Base-by-base conservation (phyloP, 2,329 filamentous ascomycete genomes). In the Fusarium hostae region DNA sequence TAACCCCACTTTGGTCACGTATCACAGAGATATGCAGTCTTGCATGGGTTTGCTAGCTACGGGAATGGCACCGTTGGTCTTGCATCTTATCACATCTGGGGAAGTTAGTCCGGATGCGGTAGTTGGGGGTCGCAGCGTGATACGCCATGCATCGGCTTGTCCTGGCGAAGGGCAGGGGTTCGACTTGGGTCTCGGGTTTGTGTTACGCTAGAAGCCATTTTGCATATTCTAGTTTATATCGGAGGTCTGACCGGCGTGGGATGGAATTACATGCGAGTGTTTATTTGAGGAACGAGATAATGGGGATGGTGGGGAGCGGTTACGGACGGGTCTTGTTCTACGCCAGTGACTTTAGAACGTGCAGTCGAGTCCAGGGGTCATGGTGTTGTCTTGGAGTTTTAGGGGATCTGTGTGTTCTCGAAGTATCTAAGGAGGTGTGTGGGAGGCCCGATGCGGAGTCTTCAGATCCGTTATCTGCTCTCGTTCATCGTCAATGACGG, bases 61-160 rank as follows among this genome's bases (percentile, higher is more conserved):
- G 69, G 69, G 55, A 72, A 70, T 50, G 68, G 34, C 59, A 62
- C 69, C 69, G 69, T 45, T 62, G 55, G 7, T 43, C 26, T 34
- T 30, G 32, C 10, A 20, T 54, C 48, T 56, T 55, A 59, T 66
- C 70, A 47, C 22, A n/a, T n/a, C 13, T 50, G 40, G 9, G 24
- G 8, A 24, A 28, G 3, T 56, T 62, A 62, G 20, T 37, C 65
- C 58, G 16, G 15, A 62, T 61, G 12, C 18, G 43, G 69, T 35
- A 59, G 37, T 26, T 63, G 32, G 26, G 45, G 34, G 32, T 5
- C 32, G 26, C 28, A 22, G 37, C 20, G n/a, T 24, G 51, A 54
- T 63, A 41, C 34, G 35, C 51, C 37, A 30, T 60, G 44, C 51
- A 54, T 65, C 45, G 48, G 66, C 66, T 70, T 28, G 22, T 37